These are phyloP conservation scores for Coemansia sp. DNA, from an alignment of 192 early-diverging fungal genomes.

Conservation along the genomic window DNA sequence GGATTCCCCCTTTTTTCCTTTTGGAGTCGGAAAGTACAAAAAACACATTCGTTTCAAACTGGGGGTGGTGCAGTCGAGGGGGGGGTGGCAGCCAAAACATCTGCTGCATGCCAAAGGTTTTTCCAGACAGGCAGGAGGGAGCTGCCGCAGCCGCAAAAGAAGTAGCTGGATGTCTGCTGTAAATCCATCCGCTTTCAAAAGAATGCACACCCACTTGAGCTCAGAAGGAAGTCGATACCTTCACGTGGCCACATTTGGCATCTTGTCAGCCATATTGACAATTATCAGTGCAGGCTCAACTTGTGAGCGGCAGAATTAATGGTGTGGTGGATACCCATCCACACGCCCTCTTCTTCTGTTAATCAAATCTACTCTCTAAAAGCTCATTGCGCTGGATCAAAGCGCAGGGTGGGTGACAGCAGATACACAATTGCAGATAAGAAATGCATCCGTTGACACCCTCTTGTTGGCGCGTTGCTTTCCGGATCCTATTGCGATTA, in stretches of 20 bases:
- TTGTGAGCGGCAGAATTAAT: neutral
- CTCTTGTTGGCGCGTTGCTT: neutral
- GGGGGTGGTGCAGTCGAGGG: neutral
- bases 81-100: neutral
- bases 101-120: neutral
- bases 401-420: neutral
- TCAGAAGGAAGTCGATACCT: neutral
- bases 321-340: neutral
- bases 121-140: conserved; percentile 1
- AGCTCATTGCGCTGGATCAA: neutral
- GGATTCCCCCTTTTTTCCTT: neutral
- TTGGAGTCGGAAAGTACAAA: neutral
- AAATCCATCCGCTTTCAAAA: neutral
- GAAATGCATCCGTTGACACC: neutral
- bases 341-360: neutral
- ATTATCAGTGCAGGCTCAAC: neutral
- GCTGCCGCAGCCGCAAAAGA: neutral
- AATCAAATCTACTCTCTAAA: neutral
- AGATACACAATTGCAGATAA: neutral
- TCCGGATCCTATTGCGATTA: neutral
- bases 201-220: neutral
- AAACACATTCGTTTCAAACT: neutral
- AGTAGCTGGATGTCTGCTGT: neutral
- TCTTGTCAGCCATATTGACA: too few relatives aligned
- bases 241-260: neutral